phyloP scores from a whole-genome alignment of 306 rosid genomes.

The Sindora glabra region DNA sequence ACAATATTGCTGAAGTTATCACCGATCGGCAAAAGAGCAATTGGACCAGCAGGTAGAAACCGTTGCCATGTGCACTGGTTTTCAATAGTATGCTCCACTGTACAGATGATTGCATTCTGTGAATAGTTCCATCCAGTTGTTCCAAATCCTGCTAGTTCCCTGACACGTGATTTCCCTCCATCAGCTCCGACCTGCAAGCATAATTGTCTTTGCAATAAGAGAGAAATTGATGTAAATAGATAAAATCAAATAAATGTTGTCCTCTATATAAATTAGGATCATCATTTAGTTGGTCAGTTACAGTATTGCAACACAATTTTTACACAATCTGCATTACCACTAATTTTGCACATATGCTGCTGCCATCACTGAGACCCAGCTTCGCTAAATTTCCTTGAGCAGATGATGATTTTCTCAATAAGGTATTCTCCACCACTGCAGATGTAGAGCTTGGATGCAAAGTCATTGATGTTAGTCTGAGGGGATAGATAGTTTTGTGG shows the following conservation, averaged over 20 bases:
- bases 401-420: slow-evolving; percentile 26
- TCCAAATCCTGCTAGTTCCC: slow-evolving; percentile 74
- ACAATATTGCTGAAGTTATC: slow-evolving; percentile 84
- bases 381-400: slow-evolving; percentile 49
- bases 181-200: slow-evolving; percentile 84
- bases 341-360: slow-evolving; percentile 68
- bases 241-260: slow-evolving; percentile 7
- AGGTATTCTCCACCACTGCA: slow-evolving; percentile 17
- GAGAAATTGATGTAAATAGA: slow-evolving; percentile 2
- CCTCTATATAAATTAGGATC: not conserved
- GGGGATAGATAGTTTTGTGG: slow-evolving; percentile 56
- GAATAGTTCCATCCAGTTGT: slow-evolving; percentile 92
- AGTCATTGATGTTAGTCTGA: slow-evolving; percentile 52
- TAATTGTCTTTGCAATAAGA: slow-evolving; percentile 11
- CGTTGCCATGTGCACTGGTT: slow-evolving; percentile 88
- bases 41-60: slow-evolving; percentile 84
- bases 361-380: slow-evolving; percentile 78
- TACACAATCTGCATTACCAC: slow-evolving; percentile 52
- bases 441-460: slow-evolving; percentile 40
- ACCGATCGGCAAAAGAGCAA: slow-evolving; percentile 85
- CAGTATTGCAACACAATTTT: slow-evolving; percentile 2
- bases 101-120: slow-evolving; percentile 87
- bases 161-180: slow-evolving; percentile 83
- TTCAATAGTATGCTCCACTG: slow-evolving; percentile 63
- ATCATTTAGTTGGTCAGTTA: not conserved